These are phyloP conservation scores for Trichoderma atrobrunneum DNA, from an alignment of 2,329 filamentous ascomycete species.

Conservation along the genomic window DNA sequence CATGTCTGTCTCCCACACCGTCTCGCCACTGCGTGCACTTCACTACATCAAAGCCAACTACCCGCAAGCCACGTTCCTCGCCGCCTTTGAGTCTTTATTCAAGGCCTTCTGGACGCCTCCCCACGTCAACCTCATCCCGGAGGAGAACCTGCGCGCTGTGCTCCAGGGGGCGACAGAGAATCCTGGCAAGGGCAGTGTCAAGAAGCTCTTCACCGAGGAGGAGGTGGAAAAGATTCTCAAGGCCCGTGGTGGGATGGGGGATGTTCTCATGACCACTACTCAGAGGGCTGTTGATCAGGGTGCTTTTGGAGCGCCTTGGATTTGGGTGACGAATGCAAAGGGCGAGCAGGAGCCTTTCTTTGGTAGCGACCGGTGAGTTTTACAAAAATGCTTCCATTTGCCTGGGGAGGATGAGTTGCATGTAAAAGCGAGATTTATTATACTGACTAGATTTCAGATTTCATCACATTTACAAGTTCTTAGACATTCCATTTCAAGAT, in stretches of 20 bases:
- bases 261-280: conserved; percentile 54
- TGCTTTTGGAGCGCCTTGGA: conserved; percentile 76
- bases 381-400: not conserved
- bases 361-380: conserved; percentile 63
- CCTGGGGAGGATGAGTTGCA: not conserved
- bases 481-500: conserved; percentile 60
- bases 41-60: conserved; percentile 63
- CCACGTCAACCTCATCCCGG: conserved; percentile 57
- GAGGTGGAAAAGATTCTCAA: conserved; percentile 57
- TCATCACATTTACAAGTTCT: conserved; percentile 64
- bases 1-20: conserved; percentile 41
- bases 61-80: conserved; percentile 48
- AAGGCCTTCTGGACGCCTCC: conserved; percentile 60
- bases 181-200: conserved; percentile 18
- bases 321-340: conserved; percentile 60
- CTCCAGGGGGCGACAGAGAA: conserved; percentile 34
- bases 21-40: conserved; percentile 62
- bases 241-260: conserved; percentile 47
- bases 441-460: conserved; percentile 41
- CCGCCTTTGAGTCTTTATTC: conserved; percentile 55
- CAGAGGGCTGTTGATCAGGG: conserved; percentile 60
- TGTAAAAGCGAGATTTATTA: not conserved
- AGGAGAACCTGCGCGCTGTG: conserved; percentile 47
- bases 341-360: conserved; percentile 69
- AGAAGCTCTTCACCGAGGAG: conserved; percentile 44